A percentile compares a stretch with the other conserved stretches of the same genome.
Evolutionary conservation across 148 eudicot genomes (phyloP).

Genomic region (Agrostemma githago): DNA sequence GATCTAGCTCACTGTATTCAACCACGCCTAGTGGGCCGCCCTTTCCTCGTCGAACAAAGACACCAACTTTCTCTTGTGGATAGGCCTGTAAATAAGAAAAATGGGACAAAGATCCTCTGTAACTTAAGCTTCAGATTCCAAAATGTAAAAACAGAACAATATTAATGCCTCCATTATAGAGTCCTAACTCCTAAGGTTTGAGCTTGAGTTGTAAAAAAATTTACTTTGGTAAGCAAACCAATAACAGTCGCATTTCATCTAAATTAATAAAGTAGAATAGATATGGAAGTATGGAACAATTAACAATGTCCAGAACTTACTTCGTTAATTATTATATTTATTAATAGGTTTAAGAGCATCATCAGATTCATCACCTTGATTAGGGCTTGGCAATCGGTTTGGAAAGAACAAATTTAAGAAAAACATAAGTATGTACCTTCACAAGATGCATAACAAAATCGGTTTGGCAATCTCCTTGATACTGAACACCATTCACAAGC

Average conservation of each 20-base stretch:
- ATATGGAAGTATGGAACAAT: neutral
- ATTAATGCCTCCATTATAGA: neutral
- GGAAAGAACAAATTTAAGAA: no score
- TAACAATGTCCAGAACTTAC: neutral
- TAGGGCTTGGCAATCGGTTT: no score
- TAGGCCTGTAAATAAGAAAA: conserved; percentile 58
- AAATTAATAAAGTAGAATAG: neutral
- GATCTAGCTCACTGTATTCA: conserved; percentile 91
- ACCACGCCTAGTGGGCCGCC: conserved; percentile 94
- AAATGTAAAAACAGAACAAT: neutral
- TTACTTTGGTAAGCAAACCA: neutral
- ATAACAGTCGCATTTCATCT: neutral
- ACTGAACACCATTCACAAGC: conserved; percentile 69
- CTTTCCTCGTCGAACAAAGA: conserved; percentile 90
- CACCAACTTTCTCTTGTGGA: conserved; percentile 99
- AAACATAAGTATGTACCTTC: conserved; percentile 38
- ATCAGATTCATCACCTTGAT: no score
- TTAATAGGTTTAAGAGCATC: no score
- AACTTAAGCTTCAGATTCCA: neutral
- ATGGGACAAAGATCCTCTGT: neutral
- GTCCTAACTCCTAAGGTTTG: neutral
- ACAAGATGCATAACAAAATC: conserved; percentile 69
- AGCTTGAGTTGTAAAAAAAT: neutral
- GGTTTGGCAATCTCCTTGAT: conserved; percentile 87
- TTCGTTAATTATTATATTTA: no score